Percentiles rank a stretch among this genome's conserved stretches.
phyloP scores from a whole-genome alignment of 768 basidiomycete species.

The Lanmaoa pseudosensibilis region DNA sequence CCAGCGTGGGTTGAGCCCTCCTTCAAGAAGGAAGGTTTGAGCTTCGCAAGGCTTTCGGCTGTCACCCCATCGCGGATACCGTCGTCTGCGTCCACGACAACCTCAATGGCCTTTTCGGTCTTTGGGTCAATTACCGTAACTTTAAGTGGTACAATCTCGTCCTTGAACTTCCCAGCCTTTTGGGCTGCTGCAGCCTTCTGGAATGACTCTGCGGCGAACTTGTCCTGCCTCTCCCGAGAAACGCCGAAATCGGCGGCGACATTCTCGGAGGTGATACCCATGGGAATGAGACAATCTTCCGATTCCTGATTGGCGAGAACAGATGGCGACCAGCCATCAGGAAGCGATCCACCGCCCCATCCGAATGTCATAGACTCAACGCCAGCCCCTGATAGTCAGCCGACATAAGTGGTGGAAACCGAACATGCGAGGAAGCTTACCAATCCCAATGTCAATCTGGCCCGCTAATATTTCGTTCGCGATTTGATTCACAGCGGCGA shows the following conservation, averaged over 20 bases:
- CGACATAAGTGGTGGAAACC: conserved; percentile 1
- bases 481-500: conserved; percentile 79
- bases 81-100: conserved; percentile 79
- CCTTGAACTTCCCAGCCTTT: conserved; percentile 77
- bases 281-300: conserved; percentile 80
- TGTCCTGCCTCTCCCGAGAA: conserved; percentile 76
- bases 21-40: conserved; percentile 84
- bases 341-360: conserved; percentile 57
- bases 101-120: conserved; percentile 62
- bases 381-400: conserved; percentile 59
- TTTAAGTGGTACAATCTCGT: conserved; percentile 81
- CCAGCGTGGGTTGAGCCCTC: conserved; percentile 76
- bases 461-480: conserved; percentile 76
- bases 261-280: conserved; percentile 96
- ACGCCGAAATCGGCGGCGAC: conserved; percentile 78
- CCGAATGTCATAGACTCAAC: conserved; percentile 90
- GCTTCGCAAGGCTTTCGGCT: conserved; percentile 69
- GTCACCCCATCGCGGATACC: conserved; percentile 87
- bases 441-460: conserved; percentile 89
- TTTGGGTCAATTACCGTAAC: conserved; percentile 71
- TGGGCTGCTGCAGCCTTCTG: conserved; percentile 80
- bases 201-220: conserved; percentile 82
- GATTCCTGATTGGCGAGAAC: conserved; percentile 68
- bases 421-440: conserved; percentile 39
- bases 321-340: conserved; percentile 60